Evolutionary conservation across 805 yeast species (phyloP), one percentile per base, ranked within the genome.

Genomic region (Zygosaccharomyces bailii): DNA sequence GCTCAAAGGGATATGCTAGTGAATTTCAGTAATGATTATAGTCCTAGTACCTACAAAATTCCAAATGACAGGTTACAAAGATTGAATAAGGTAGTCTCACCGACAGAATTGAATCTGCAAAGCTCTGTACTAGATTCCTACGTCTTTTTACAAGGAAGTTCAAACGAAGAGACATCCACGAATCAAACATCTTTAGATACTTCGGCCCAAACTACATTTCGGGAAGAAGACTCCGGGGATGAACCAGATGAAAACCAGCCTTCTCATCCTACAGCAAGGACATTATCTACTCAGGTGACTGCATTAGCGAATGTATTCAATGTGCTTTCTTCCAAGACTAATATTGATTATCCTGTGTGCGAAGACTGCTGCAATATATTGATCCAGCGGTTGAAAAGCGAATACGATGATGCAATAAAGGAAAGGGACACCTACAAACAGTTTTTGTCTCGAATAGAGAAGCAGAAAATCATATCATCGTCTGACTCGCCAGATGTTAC

Each of bases 261-360:
- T 33, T 34, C 50, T 11, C 30, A 42, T 5, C 38, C 55, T 8
- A 54, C 59, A 25, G 44, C 63, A 4, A 47, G 55, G 35, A 67
- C 73, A 0, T 67, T 79, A 2, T 75, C 84, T 0, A 66, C 69
- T 4, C 65, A 80, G 34, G 63, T 80, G 17, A 73, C 74, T 36
- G 72, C 80, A 0, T 61, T 88, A 25, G 79, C 78, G 2, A 78
- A 76, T 30, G 75, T 91, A 1, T 89, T 87, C 60, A 82, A 84
- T 50, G 71, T 85, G 1, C 65, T 91, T 4, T 82, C 93, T 0
- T 71, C 76, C 4, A 82, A 84, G 49, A 82, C 83, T 41, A 88
- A 83, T 48, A 74, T 91, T 11, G 95, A 87, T 51, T 81, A 80
- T 57, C 99, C 99, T 0, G 79, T 93, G 11, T 91, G 98, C 55